Percentiles rank a stretch among this genome's conserved stretches.
Evolutionary conservation across 257 asterid species (phyloP).

Genomic region (Lavandula angustifolia): DNA sequence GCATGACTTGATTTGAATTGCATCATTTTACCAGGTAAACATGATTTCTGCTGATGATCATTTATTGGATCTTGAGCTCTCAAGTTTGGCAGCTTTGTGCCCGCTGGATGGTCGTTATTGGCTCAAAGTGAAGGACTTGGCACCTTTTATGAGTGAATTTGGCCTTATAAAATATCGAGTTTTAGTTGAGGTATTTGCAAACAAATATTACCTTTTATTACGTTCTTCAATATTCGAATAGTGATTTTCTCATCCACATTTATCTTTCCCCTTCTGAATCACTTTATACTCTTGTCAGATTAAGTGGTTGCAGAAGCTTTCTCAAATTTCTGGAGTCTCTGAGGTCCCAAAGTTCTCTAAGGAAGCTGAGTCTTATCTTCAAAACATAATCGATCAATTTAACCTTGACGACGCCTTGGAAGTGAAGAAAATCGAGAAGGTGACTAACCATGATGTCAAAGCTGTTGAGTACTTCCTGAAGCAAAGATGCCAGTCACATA

Average conservation of each 20-base stretch:
- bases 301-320: slow-evolving; percentile 82
- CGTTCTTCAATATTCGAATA: not conserved
- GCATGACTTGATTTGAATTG: not conserved
- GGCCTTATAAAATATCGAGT: slow-evolving; percentile 80
- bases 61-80: slow-evolving; percentile 29
- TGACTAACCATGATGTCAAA: slow-evolving; percentile 62
- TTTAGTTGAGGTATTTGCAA: slow-evolving; percentile 70
- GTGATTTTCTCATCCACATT: slow-evolving; percentile 11
- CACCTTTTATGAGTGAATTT: slow-evolving; percentile 77
- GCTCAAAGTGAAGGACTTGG: slow-evolving; percentile 81
- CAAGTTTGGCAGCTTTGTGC: slow-evolving; percentile 38
- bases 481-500: slow-evolving; percentile 62
- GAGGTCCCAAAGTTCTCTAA: slow-evolving; percentile 77
- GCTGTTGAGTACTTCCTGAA: slow-evolving; percentile 61
- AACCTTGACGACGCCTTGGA: slow-evolving; percentile 47
- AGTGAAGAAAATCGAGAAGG: slow-evolving; percentile 55
- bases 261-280: slow-evolving; percentile 5
- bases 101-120: slow-evolving; percentile 97
- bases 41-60: slow-evolving; percentile 15
- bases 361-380: slow-evolving; percentile 65
- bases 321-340: slow-evolving; percentile 43
- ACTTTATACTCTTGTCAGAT: slow-evolving; percentile 44
- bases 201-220: not conserved
- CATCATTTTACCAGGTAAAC: slow-evolving; percentile 21
- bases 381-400: slow-evolving; percentile 56